Base-by-base conservation (phyloP, 2,329 filamentous ascomycete genomes). In the Meredithiella fracta region DNA sequence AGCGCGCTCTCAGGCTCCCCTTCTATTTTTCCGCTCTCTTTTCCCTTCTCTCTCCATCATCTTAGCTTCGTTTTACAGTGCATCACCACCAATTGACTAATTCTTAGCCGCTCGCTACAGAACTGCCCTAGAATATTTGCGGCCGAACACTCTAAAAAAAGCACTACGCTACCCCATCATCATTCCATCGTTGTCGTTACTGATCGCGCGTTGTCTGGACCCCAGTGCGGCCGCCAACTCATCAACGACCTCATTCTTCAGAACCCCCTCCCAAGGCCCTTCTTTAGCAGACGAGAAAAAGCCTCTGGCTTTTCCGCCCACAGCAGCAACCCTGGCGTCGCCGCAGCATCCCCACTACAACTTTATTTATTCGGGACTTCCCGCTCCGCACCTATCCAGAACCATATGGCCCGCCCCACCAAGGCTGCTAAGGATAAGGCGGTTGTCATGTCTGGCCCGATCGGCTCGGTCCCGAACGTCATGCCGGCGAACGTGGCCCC, bases 321-420 rank as follows among this genome's bases (percentile, higher is more conserved):
- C 22, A 51, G 22, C 26, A 51, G 49, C 49, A 29, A 51, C 49
- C 49, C 49, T 51, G 49, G 49, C 49, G 49, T 51, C 49, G 49
- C 49, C 49, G 49, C 49, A 51, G 25, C 49, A 51, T 17, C 49
- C 49, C 26, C 49, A 51, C 15, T 51, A 51, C 26, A 51, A 51
- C 25, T 51, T 31, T 34, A 51, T 51, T 34, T 51, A 25, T 34
- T n/a, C 49, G 49, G 49, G 49, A 9, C 25, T 25, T 34, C 25
- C 49, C 49, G 25, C 49, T 51, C 49, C 9, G 49, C 26, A 31
- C 25, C 22, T 20, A 17, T 42, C 53, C 54, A 52, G 49, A 54
- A 57, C 59, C 65, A 62, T 62, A 74, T 74, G 72, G 68, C 72
- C 65, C 72, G 72, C 61, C 70, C 69, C 37, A 65, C 69, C 58